Evolutionary conservation across 2,329 filamentous ascomycete species (phyloP), one percentile per base, ranked within the genome.

Genomic region (Aspergillus niger): DNA sequence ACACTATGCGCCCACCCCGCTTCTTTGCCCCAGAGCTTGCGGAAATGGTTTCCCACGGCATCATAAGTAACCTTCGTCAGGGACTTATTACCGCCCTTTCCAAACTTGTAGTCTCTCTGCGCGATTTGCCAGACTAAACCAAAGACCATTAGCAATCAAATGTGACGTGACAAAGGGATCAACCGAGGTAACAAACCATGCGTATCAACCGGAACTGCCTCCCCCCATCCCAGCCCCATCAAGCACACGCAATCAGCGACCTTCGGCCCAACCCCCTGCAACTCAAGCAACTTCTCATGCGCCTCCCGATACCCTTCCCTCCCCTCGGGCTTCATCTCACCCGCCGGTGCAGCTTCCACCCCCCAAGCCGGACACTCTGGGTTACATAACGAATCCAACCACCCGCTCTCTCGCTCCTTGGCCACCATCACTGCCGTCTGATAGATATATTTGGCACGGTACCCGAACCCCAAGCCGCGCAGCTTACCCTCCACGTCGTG

Each of bases 1-100:
- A 99, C 95, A 2, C 91, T 96, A 78, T 99, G 95, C 8, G 96
- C 95, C 96, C 96, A 99, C 1, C 95, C 95, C 1, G 95, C 95
- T 69, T 98, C 91, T 60, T 89, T 86, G 0, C 95, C 95, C 95
- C 96, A 99, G 0, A 98, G 82, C 39, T 83, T 83, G 58, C 95
- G 86, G 70, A 99, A 99, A 69, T 96, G 90, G 64, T 96, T 91
- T 0, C 91, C 95, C 13, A 99, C 87, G 0, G 92, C 91, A 72
- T 95, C 89, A 71, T 99, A 98, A 64, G 91, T 93, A 43, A 84
- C 85, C 72, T 96, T 96, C 13, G 90, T 97, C 63, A 99, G 83
- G 50, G 91, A 94, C 71, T 92, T 94, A 63, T 90, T 83, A 71
- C 91, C 94, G 8, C 86, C 87, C 69, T 88, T 91, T 6, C 91